These are phyloP conservation scores for Hordeum marinum DNA, from an alignment of 176 grass and related monocot genomes.

Conservation along the genomic window DNA sequence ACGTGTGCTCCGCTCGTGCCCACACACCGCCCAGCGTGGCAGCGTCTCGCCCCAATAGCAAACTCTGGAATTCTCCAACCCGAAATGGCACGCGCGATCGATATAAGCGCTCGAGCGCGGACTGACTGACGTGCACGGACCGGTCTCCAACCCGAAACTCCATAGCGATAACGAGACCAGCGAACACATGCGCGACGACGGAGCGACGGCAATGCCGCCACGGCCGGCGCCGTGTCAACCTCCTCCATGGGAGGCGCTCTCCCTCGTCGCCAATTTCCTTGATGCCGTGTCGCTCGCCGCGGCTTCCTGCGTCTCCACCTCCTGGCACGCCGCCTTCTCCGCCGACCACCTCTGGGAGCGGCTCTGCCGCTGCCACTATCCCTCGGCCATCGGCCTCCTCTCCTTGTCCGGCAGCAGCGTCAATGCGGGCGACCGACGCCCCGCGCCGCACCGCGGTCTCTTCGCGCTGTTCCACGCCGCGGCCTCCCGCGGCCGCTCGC, in stretches of 20 bases:
- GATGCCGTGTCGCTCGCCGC: conserved; percentile 51
- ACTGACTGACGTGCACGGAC: neutral
- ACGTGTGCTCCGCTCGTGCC: conserved; percentile 33
- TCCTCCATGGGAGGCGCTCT: conserved; percentile 49
- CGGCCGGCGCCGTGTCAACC: neutral
- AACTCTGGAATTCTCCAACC: neutral
- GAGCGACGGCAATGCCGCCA: neutral
- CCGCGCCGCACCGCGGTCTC: conserved; percentile 33
- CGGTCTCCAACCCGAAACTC: neutral
- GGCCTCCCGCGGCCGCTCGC: neutral
- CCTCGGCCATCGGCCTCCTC: conserved; percentile 38
- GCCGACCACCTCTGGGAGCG: conserved; percentile 56
- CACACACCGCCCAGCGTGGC: neutral
- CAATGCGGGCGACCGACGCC: neutral
- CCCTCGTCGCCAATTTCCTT: conserved; percentile 37
- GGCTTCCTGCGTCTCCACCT: conserved; percentile 65
- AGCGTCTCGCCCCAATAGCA: neutral
- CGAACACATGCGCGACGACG: neutral
- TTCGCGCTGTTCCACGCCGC: conserved; percentile 52
- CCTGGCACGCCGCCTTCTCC: conserved; percentile 57
- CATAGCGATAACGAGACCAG: neutral
- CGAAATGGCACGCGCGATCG: no score
- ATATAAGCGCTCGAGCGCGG: neutral
- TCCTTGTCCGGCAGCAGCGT: neutral
- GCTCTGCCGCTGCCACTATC: conserved; percentile 53